Evolutionary conservation across 2,329 filamentous ascomycete genomes (phyloP).

Genomic region (Epichloe brachyelytri): DNA sequence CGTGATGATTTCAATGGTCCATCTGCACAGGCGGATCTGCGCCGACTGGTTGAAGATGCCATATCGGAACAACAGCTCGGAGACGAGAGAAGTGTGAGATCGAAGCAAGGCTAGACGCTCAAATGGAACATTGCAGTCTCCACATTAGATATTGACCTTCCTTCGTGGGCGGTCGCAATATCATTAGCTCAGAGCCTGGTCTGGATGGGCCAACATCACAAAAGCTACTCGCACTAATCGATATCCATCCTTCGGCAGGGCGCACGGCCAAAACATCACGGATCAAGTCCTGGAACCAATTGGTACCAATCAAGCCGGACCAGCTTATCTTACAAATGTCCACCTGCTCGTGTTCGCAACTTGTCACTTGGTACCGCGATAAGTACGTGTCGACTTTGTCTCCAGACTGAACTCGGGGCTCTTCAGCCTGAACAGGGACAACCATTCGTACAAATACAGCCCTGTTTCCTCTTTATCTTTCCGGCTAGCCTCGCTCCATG

Average conservation of each 20-base stretch:
- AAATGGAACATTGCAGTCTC: constrained; percentile 39
- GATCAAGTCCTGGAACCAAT: constrained; percentile 37
- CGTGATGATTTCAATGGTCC: constrained; percentile 73
- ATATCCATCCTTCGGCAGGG: constrained; percentile 40
- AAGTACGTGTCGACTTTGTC: constrained; percentile 58
- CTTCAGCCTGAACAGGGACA: constrained; percentile 51
- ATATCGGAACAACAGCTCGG: constrained; percentile 53
- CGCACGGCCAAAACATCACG: constrained; percentile 30
- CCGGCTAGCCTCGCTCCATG: constrained; percentile 23
- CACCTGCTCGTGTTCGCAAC: constrained; percentile 14
- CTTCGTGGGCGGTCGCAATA: constrained; percentile 37
- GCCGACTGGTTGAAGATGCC: constrained; percentile 69
- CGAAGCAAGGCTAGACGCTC: constrained; percentile 38
- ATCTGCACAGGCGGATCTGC: constrained; percentile 65
- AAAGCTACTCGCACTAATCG: constrained; percentile 39
- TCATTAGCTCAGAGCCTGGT: constrained; percentile 35
- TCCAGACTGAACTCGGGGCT: constrained; percentile 44
- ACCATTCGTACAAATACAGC: constrained; percentile 58
- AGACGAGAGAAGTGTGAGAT: constrained; percentile 51
- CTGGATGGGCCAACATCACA: constrained; percentile 30
- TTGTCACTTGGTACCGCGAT: constrained; percentile 43
- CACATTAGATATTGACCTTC: constrained; percentile 46
- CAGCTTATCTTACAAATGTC: constrained; percentile 40
- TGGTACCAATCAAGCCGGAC: constrained; percentile 43
- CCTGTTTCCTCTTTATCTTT: constrained; percentile 49